Percentiles rank a stretch among this genome's conserved stretches.
Conservation (phyloP, 805 yeast species). For the Metschnikowia henanensis region DNA sequence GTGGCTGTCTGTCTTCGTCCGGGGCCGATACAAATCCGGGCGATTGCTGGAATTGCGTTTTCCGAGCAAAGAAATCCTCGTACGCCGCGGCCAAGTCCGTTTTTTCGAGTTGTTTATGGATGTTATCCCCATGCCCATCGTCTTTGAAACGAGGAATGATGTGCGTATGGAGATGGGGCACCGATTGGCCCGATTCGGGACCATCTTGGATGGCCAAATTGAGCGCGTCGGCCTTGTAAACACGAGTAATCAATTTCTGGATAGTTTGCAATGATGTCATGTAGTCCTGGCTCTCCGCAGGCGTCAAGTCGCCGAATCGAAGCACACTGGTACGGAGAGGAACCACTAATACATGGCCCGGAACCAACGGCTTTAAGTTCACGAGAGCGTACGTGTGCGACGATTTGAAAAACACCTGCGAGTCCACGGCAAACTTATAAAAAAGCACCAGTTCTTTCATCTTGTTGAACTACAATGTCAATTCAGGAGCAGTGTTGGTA, state of each 20-base stretch:
- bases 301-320: conserved; percentile 66
- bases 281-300: conserved; percentile 75
- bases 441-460: conserved; percentile 37
- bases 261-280: conserved; percentile 73
- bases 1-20: conserved; percentile 55
- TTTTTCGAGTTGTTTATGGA: conserved; percentile 65
- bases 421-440: conserved; percentile 53
- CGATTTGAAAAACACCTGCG: conserved; percentile 60
- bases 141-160: conserved; percentile 77
- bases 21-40: conserved; percentile 32
- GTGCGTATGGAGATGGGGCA: conserved; percentile 94
- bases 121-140: conserved; percentile 56
- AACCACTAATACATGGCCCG: conserved; percentile 88
- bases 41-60: conserved; percentile 25
- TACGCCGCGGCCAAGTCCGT: conserved; percentile 45
- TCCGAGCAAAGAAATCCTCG: conserved; percentile 21
- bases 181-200: conserved; percentile 92
- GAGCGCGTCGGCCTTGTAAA: conserved; percentile 77
- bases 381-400: conserved; percentile 80
- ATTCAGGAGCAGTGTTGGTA: too few species aligned
- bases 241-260: conserved; percentile 61
- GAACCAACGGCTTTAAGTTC: conserved; percentile 86
- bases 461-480: neutral
- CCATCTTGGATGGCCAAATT: conserved; percentile 97
- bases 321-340: conserved; percentile 67